Conservation (phyloP, 306 rosid species). For the Sphenostylis stenocarpa region DNA sequence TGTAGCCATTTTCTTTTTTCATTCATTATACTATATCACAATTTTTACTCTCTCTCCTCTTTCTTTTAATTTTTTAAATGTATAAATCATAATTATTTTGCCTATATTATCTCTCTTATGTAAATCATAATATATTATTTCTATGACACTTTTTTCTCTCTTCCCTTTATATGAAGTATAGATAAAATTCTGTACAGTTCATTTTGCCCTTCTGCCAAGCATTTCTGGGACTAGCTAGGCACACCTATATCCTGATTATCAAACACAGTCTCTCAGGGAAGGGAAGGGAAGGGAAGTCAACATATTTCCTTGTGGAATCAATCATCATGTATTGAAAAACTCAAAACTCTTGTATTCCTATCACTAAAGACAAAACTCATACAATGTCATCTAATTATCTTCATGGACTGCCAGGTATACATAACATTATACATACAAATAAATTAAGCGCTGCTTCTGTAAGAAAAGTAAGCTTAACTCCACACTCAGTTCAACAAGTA, state of each 20-base stretch:
- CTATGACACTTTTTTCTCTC: too few relatives aligned
- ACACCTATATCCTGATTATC: neutral
- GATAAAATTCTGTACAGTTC: too few relatives aligned
- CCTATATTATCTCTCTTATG: too few relatives aligned
- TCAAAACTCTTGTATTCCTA: neutral
- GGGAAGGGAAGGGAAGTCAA: too few relatives aligned
- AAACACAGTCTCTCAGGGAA: neutral
- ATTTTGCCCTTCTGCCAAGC: neutral
- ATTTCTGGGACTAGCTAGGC: neutral
- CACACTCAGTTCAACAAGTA: constrained; percentile 9
- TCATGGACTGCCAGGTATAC: neutral
- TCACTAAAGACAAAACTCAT: neutral
- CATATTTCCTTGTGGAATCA: neutral
- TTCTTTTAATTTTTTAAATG: too few relatives aligned
- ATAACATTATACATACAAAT: neutral
- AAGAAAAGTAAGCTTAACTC: neutral
- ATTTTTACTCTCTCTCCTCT: too few relatives aligned
- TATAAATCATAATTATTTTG: too few relatives aligned
- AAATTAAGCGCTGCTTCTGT: neutral
- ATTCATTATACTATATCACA: too few relatives aligned
- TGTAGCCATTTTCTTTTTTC: too few relatives aligned
- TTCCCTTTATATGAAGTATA: too few relatives aligned
- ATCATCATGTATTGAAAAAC: neutral
- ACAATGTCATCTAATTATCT: constrained; percentile 9
- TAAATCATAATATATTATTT: too few relatives aligned